A percentile compares a stretch with the other conserved stretches of the same genome.
Conservation (phyloP, 176 grass and related monocot species). For the Rhynchospora pubera region DNA sequence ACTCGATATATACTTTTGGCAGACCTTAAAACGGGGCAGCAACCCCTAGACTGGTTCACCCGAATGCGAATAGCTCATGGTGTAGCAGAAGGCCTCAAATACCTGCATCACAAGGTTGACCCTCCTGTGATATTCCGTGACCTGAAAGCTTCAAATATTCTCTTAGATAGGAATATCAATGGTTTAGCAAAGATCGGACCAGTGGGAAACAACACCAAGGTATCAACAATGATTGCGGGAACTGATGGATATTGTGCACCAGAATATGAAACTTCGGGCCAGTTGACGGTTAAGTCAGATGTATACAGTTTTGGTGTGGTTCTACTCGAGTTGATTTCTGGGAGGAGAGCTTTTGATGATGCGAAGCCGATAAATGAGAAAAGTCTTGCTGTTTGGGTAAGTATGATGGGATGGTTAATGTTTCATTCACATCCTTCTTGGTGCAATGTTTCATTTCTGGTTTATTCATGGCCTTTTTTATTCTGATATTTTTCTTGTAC, state of each 20-base stretch:
- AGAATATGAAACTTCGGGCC: constrained; percentile 62
- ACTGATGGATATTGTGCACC: constrained; percentile 73
- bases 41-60: constrained; percentile 65
- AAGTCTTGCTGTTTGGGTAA: constrained; percentile 80
- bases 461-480: neutral
- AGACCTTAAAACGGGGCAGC: constrained; percentile 46
- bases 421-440: neutral
- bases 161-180: constrained; percentile 51
- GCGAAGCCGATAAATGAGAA: constrained; percentile 49
- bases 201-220: constrained; percentile 44
- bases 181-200: constrained; percentile 61
- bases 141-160: constrained; percentile 73
- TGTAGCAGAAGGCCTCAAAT: constrained; percentile 80
- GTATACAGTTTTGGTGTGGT: constrained; percentile 90
- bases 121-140: constrained; percentile 91
- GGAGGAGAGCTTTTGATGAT: constrained; percentile 61
- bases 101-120: constrained; percentile 70
- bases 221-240: constrained; percentile 71
- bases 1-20: neutral
- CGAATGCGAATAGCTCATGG: constrained; percentile 86
- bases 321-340: constrained; percentile 84
- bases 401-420: neutral
- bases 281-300: constrained; percentile 77
- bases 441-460: neutral
- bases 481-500: neutral